These are phyloP conservation scores for Leucoagaricus sp. DNA, from an alignment of 1,284 basidiomycete species.

Conservation along the genomic window DNA sequence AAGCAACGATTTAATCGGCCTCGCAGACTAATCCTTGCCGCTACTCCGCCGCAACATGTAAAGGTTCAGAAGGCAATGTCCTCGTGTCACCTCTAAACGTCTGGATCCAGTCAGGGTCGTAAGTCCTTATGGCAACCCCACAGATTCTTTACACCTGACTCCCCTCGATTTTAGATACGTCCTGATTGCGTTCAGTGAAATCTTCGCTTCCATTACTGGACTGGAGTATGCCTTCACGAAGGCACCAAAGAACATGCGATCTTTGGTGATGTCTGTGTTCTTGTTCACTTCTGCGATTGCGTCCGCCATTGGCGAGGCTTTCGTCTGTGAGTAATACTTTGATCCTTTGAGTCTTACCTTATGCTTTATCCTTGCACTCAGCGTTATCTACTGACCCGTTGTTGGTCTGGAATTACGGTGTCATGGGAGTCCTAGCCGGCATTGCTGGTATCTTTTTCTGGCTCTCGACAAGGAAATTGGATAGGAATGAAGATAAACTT, in stretches of 20 bases:
- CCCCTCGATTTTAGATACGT: constrained; percentile 45
- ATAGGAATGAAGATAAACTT: constrained; percentile 55
- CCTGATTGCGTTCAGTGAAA: constrained; percentile 72
- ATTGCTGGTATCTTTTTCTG: constrained; percentile 58
- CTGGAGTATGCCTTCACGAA: constrained; percentile 90
- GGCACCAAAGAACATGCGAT: constrained; percentile 82
- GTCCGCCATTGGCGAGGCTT: constrained; percentile 67
- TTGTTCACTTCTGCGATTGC: constrained; percentile 73
- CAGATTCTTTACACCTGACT: not conserved
- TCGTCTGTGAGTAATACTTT: constrained; percentile 53
- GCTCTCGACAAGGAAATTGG: constrained; percentile 58
- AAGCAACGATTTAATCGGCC: not conserved
- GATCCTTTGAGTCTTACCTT: not conserved
- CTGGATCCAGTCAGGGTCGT: constrained; percentile 72
- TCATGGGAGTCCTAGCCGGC: constrained; percentile 44
- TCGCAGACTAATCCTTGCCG: constrained; percentile 7
- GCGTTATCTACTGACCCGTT: constrained; percentile 52
- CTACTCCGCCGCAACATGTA: constrained; percentile 13
- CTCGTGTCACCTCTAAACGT: constrained; percentile 67
- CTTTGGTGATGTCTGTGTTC: constrained; percentile 74
- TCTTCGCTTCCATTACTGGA: constrained; percentile 85
- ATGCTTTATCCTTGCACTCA: constrained; percentile 18
- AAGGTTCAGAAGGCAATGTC: constrained; percentile 2
- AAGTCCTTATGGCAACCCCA: not conserved
- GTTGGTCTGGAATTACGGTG: constrained; percentile 55